Evolutionary conservation across 371 early-diverging fungal genomes (phyloP), one percentile per base, ranked within the genome.

Genomic region (Mortierella sp.): DNA sequence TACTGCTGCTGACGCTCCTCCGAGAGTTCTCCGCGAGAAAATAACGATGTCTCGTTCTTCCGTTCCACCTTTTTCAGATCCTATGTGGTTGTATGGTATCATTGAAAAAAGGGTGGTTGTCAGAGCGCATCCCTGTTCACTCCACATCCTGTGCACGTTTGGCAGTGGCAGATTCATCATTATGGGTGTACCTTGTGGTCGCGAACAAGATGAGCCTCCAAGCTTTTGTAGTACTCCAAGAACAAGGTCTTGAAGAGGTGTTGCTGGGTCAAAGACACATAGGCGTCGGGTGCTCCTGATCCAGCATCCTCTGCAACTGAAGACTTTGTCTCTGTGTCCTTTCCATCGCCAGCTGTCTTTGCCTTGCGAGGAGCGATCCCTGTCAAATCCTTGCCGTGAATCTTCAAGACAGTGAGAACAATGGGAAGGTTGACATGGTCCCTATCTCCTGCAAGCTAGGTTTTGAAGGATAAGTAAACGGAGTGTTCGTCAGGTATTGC

Each of bases 1-100:
- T 90, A 92, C 66, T 90, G 87, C 68, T 95, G 94, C 74, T 95
- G 94, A 14, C 90, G 90, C 37, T 96, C 97, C 37, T 97, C 96
- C 11, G 92, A 90, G 7, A 97, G 85, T 44, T 94, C 94, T 22
- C 98, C 98, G 34, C 94, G 91, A 22, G 93, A 89, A 76, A 97
- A 96, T 44, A 94, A 87, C 11, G 88, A 89, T 67, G 97, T 95
- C 64, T 96, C 91, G 68, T 96, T 96, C 34, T 87, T 89, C 63
- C 91, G 89, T 44, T 97, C 96, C 71, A 94, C 86, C 71, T 91
- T 93, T 78, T 92, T 88, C 50, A 98, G 87, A 11, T 88, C 85
- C 86, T 91, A 65, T n/a, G 29, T 24, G 19, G 14, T 31, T 39
- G 50, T 26, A 22, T 5, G 10, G 16, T 6, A 2, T 22, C 5